These are phyloP conservation scores for Leavenworthia alabamica DNA, from an alignment of 345 rosid species.

Conservation along the genomic window DNA sequence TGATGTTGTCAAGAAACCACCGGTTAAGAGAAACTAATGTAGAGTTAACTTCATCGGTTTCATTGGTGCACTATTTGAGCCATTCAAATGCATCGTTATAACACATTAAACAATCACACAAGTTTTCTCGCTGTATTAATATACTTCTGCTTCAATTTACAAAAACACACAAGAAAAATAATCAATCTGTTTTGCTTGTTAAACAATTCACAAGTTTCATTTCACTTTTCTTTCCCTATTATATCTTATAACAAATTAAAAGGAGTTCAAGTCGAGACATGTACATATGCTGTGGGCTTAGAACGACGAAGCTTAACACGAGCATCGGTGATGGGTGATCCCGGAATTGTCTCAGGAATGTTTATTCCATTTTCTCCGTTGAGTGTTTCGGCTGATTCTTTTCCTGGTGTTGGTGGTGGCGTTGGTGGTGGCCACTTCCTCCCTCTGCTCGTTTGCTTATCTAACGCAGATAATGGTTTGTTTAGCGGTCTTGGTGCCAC, in stretches of 20 bases:
- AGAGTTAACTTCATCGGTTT: constrained; percentile 20
- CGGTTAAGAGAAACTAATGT: constrained; percentile 14
- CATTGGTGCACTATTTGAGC: constrained; percentile 11
- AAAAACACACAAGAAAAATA: background rate
- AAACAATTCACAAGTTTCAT: constrained; percentile 12
- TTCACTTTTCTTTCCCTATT: constrained; percentile 6
- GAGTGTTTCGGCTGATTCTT: constrained; percentile 21
- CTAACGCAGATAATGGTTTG: constrained; percentile 15
- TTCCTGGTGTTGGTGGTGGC: constrained; percentile 29
- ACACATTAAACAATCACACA: background rate
- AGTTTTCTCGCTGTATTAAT: constrained; percentile 21
- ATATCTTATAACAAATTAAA: background rate
- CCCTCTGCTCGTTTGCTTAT: constrained; percentile 31
- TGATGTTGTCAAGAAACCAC: constrained; percentile 17
- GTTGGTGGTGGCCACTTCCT: constrained; percentile 34
- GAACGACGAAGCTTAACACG: constrained; percentile 45
- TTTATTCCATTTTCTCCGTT: constrained; percentile 22
- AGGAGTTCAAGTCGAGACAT: background rate
- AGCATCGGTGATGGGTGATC: constrained; percentile 31
- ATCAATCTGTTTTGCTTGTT: background rate
- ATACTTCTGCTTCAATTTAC: constrained; percentile 28
- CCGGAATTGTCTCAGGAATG: constrained; percentile 21
- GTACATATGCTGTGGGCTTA: constrained; percentile 20
- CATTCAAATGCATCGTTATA: constrained; percentile 1
- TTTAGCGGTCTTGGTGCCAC: constrained; percentile 16